Evolutionary conservation across 345 rosid genomes (phyloP).

Genomic region (Arabidopsis suecica): DNA sequence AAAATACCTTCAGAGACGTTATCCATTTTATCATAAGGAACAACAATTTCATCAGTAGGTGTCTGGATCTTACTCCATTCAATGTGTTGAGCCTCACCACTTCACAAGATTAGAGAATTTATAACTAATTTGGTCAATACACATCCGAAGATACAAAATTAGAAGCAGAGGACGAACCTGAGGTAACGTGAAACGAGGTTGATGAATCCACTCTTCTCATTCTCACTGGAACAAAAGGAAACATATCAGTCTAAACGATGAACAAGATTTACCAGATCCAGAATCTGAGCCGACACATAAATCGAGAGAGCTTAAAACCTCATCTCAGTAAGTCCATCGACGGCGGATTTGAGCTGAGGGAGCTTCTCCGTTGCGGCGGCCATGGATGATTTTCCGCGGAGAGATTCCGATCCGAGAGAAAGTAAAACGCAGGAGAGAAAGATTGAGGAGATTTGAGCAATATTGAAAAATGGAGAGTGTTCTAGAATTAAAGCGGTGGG

Average conservation of each 20-base stretch:
- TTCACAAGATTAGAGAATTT: slow-evolving; percentile 10
- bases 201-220: slow-evolving; percentile 63
- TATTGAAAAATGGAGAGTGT: slow-evolving; percentile 29
- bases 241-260: slow-evolving; percentile 1
- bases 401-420: slow-evolving; percentile 25
- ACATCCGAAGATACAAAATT: neutral
- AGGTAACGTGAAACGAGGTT: slow-evolving; percentile 82
- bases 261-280: slow-evolving; percentile 40
- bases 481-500: slow-evolving; percentile 23
- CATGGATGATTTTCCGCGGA: slow-evolving; percentile 39
- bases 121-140: neutral
- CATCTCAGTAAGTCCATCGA: slow-evolving; percentile 63
- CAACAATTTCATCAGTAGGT: slow-evolving; percentile 55
- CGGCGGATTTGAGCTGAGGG: slow-evolving; percentile 55
- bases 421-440: slow-evolving; percentile 9
- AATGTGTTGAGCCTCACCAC: slow-evolving; percentile 53
- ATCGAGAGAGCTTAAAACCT: slow-evolving; percentile 48
- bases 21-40: slow-evolving; percentile 51
- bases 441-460: neutral
- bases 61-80: slow-evolving; percentile 61
- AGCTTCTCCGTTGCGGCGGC: slow-evolving; percentile 67
- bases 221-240: slow-evolving; percentile 25
- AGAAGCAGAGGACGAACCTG: slow-evolving; percentile 53
- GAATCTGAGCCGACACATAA: slow-evolving; percentile 7
- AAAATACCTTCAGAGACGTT: slow-evolving; percentile 43